Evolutionary conservation across 352 stramenopile species (phyloP).

Genomic region (Elongisporangium prolatum): DNA sequence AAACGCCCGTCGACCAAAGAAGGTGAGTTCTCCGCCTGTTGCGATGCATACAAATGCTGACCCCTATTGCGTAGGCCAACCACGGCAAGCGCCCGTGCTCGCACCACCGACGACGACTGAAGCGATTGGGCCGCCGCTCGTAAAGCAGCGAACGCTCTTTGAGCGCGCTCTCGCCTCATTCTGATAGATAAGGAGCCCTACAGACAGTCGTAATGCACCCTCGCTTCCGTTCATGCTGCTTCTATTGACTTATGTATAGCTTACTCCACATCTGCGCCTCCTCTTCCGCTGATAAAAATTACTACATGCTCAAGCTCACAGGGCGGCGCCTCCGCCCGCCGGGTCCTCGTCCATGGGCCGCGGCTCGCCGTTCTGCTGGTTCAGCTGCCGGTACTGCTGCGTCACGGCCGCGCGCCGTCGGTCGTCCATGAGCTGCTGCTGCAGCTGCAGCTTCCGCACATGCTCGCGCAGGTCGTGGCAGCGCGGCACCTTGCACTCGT

Average conservation of each 20-base stretch:
- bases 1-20: slow-evolving; percentile 80
- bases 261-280: background rate
- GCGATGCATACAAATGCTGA: background rate
- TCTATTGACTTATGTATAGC: background rate
- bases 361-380: background rate
- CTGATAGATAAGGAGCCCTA: background rate
- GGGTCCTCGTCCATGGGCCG: background rate
- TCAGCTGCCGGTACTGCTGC: slow-evolving; percentile 82
- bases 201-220: slow-evolving; percentile 7
- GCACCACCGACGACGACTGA: slow-evolving; percentile 70
- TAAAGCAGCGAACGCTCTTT: slow-evolving; percentile 10
- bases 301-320: background rate
- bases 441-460: slow-evolving; percentile 93
- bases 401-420: slow-evolving; percentile 87
- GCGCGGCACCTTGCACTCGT: slow-evolving; percentile 93
- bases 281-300: background rate
- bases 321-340: background rate
- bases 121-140: slow-evolving; percentile 62
- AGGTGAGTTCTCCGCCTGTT: slow-evolving; percentile 26
- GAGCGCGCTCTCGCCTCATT: background rate
- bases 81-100: slow-evolving; percentile 86
- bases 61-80: slow-evolving; percentile 45
- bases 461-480: slow-evolving; percentile 95
- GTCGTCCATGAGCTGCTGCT: slow-evolving; percentile 98
- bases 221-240: background rate